Evolutionary conservation across 306 rosid genomes (phyloP), one percentile per base, ranked within the genome.

Genomic region (Ochetophila trinervis): DNA sequence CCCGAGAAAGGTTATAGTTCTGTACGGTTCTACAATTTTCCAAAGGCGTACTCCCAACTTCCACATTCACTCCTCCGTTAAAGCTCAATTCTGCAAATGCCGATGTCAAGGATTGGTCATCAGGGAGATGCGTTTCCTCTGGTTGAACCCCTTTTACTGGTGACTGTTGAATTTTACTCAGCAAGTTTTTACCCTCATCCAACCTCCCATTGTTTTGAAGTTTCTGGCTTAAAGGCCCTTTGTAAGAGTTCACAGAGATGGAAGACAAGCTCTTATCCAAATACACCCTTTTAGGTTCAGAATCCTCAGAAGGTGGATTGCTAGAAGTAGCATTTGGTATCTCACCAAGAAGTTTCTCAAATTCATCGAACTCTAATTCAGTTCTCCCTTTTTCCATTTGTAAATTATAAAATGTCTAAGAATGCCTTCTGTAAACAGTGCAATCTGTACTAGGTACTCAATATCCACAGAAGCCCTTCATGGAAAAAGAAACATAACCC

Each of bases 261-360:
- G 84, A 49, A 52, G 73, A 66, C 69, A 82, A 30, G 14, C 34
- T 61, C 48, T 63, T 65, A 18, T 71, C 55, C 66, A 63, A 12
- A 47, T 60, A 37, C 69, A 47, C 37, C 24, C 18, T 52, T 53
- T 68, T 76, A 4, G 55, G 67, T 35, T 59, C 67, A 65, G 76
- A 53, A 30, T 64, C 77, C 18, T 67, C 80, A 30, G 53, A 68
- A 63, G 69, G 77, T 65, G 84, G 54, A 62, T 65, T 78, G 27
- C 68, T 72, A 49, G 74, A 75, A 62, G 78, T 80, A 40, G 57
- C 83, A 55, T 64, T 76, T 19, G 87, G 87, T 68, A 85, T 70
- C 74, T 85, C 85, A 18, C 85, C 80, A 21, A 82, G 80, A 47
- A 79, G 79, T 60, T 58, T 79, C 64, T 77, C 85, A 30, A 85